Evolutionary conservation across 306 rosid genomes (phyloP), one percentile per base, ranked within the genome.

Genomic region (Acacia confusa): DNA sequence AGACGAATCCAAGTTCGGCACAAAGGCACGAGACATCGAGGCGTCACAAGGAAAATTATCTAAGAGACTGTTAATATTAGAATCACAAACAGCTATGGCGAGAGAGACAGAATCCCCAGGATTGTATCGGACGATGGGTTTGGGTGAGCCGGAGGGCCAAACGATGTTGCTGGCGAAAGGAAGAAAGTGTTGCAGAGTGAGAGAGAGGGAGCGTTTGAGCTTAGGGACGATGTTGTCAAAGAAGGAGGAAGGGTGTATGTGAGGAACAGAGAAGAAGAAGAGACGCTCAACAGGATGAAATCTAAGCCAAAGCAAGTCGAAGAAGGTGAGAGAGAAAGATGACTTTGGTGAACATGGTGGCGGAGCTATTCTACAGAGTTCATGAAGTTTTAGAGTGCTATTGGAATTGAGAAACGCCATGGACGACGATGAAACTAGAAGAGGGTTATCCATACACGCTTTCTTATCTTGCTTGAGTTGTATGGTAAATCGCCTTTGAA

Each of bases 1-100:
- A 9, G 87, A 48, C 3, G 70, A 41, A 0, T 27, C 72, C 63
- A 89, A 76, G 8, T 70, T 61, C 32, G 92, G 89, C 7, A 87
- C 78, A 2, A 89, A 81, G 38, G 85, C 77, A 45, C 76, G 84
- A 72, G 52, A 75, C 3, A 28, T 70, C 5, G 36, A 10, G 17
- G 87, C 82, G n/a, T 34, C 60, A 22, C 69, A 60, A 7, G 78
- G 65, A 3, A 36, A 24, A 17, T 75, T 64, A 11, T 73, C 22
- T 1, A n/a, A 20, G 16, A 68, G 22, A 38, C 9, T 4, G 17
- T 9, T 38, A 0, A 67, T 8, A 38, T 38, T 28, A 36, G 27
- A 9, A 38, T 67, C 48, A 36, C 48, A 67, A 4, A 17, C 3
- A 3, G 48, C 72, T 20, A 67, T 9, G 4, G 24, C 7, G 17